These are phyloP conservation scores for Raffaelea deltoideospora DNA, from an alignment of 2,329 filamentous ascomycete species.

Conservation along the genomic window DNA sequence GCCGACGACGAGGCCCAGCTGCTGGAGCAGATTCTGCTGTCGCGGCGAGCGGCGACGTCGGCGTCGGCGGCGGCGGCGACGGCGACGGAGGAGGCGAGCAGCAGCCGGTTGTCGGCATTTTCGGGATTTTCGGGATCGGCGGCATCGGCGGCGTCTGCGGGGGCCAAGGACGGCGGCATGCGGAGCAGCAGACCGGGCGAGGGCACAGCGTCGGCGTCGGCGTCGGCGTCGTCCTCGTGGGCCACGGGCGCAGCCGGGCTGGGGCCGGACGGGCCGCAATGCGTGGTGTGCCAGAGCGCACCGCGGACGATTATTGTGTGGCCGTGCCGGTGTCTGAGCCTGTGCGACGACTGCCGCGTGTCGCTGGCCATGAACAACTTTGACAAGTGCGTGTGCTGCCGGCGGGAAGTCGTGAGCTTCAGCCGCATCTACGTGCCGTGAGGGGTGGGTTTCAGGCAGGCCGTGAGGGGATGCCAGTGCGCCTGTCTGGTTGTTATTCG, in stretches of 20 bases:
- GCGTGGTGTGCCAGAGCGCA: slow-evolving; percentile 83
- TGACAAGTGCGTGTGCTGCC: slow-evolving; percentile 87
- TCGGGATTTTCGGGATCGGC: too few species aligned
- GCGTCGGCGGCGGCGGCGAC: slow-evolving; percentile 4
- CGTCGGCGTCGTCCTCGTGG: slow-evolving; percentile 31
- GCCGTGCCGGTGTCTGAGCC: slow-evolving; percentile 86
- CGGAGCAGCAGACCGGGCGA: too few species aligned
- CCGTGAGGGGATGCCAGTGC: too few species aligned
- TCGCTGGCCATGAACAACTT: slow-evolving; percentile 95
- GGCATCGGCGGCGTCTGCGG: too few species aligned
- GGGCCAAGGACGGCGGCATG: too few species aligned
- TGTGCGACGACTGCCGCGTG: slow-evolving; percentile 90
- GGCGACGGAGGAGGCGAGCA: slow-evolving; percentile 1
- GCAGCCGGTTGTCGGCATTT: too few species aligned
- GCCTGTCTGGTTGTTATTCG: too few species aligned
- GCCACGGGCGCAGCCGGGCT: slow-evolving; percentile 57
- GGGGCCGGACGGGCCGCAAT: slow-evolving; percentile 60
- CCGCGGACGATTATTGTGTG: slow-evolving; percentile 83
- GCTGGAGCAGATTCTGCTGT: slow-evolving; percentile 44
- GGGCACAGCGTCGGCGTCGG: too few species aligned
- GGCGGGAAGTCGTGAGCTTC: slow-evolving; percentile 77
- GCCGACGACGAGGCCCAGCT: slow-evolving; percentile 44
- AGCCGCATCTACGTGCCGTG: slow-evolving; percentile 80
- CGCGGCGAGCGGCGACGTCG: slow-evolving; percentile 22
- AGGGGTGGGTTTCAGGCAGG: too few species aligned